phyloP scores from a whole-genome alignment of 2,329 filamentous ascomycete species.

The Decorospora gaudefroyi region DNA sequence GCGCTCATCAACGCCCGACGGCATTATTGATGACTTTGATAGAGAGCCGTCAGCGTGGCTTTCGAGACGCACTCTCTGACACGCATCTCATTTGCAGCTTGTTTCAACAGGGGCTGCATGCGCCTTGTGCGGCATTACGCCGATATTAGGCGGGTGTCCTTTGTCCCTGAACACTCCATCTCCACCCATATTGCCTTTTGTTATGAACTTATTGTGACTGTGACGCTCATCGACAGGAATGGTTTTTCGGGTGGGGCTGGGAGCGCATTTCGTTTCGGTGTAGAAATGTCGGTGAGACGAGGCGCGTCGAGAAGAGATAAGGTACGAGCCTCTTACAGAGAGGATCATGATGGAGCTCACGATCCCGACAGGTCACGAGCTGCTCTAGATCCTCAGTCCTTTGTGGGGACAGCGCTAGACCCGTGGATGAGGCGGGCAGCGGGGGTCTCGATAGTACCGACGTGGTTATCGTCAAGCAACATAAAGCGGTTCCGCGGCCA shows the following conservation, averaged over 20 bases:
- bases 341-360: not conserved
- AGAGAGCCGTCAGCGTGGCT: constrained; percentile 19
- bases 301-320: constrained; percentile 9
- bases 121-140: constrained; percentile 26
- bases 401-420: constrained; percentile 13
- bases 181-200: constrained; percentile 34
- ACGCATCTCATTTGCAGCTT: constrained; percentile 28
- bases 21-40: constrained; percentile 1
- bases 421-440: constrained; percentile 14
- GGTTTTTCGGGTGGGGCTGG: constrained; percentile 23
- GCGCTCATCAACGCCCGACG: constrained; percentile 19
- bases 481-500: constrained; percentile 11
- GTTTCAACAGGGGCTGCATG: constrained; percentile 29
- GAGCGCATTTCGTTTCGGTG: constrained; percentile 21
- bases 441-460: constrained; percentile 15
- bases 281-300: constrained; percentile 43
- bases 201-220: constrained; percentile 20
- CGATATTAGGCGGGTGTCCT: constrained; percentile 25
- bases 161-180: constrained; percentile 13
- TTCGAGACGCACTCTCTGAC: constrained; percentile 25
- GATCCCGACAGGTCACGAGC: constrained; percentile 9
- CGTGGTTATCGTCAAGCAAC: constrained; percentile 25
- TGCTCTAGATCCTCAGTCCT: constrained; percentile 12
- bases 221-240: constrained; percentile 12
- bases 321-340: constrained; percentile 3